phyloP scores from a whole-genome alignment of 805 yeast genomes.

The Candida broadrunensis region DNA sequence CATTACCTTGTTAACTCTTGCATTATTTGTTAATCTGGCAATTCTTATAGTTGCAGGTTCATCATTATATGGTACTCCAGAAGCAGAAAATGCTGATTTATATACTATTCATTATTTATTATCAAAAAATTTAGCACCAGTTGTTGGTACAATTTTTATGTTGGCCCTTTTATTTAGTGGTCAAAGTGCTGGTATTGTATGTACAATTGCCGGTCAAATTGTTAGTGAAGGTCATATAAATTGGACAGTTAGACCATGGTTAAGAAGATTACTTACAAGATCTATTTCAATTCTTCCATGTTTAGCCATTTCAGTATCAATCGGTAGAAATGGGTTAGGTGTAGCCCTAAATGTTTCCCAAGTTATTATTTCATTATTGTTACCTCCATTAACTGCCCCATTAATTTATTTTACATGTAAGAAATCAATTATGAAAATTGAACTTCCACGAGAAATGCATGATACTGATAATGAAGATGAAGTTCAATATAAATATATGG shows the following conservation, averaged over 20 bases:
- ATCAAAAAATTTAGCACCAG: slow-evolving; percentile 58
- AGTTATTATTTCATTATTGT: slow-evolving; percentile 73
- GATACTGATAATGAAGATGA: slow-evolving; percentile 10
- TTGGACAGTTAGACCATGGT: slow-evolving; percentile 80
- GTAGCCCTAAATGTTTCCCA: slow-evolving; percentile 81
- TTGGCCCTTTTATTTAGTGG: slow-evolving; percentile 82
- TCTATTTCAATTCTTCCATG: slow-evolving; percentile 80
- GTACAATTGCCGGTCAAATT: slow-evolving; percentile 91
- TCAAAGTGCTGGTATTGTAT: slow-evolving; percentile 87
- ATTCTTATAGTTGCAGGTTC: slow-evolving; percentile 82
- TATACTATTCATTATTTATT: slow-evolving; percentile 72
- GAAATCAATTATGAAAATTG: slow-evolving; percentile 64
- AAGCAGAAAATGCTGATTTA: slow-evolving; percentile 77
- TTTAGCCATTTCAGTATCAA: slow-evolving; percentile 61
- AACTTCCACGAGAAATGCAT: slow-evolving; percentile 17
- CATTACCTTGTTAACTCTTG: slow-evolving; percentile 71
- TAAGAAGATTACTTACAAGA: slow-evolving; percentile 75
- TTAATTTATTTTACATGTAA: slow-evolving; percentile 76
- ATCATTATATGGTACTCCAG: slow-evolving; percentile 66
- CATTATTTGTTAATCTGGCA: slow-evolving; percentile 82
- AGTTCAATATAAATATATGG: slow-evolving; percentile 44
- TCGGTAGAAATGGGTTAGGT: slow-evolving; percentile 72
- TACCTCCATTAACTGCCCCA: slow-evolving; percentile 86
- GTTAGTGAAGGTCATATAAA: slow-evolving; percentile 87
- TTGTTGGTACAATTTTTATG: slow-evolving; percentile 83